phyloP scores from a whole-genome alignment of 371 early-diverging fungal genomes.

The Mortierella sp. region DNA sequence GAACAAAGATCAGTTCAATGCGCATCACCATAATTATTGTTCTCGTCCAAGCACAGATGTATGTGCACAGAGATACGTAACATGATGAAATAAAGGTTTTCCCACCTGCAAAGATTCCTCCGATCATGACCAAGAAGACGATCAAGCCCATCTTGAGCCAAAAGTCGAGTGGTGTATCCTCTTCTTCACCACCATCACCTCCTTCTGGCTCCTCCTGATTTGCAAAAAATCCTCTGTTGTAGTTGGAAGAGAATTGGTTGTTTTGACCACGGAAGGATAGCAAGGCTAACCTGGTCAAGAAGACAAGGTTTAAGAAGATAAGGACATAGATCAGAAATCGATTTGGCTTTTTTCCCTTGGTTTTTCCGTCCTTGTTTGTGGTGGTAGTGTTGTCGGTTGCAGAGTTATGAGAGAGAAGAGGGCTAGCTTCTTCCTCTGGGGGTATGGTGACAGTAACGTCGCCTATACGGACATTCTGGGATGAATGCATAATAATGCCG shows the following conservation, averaged over 20 bases:
- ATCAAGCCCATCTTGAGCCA: slow-evolving; percentile 60
- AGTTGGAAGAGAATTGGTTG: not conserved
- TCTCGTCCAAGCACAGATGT: not conserved
- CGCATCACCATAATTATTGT: too few relatives aligned
- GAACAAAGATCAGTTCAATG: not conserved
- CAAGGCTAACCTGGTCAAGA: slow-evolving; percentile 29
- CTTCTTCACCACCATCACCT: slow-evolving; percentile 16
- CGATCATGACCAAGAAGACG: slow-evolving; percentile 44
- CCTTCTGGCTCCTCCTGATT: not conserved
- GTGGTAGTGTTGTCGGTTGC: not conserved
- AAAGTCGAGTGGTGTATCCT: slow-evolving; percentile 44
- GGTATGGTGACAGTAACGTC: slow-evolving; percentile 5
- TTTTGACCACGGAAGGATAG: slow-evolving; percentile 10
- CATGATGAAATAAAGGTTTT: not conserved
- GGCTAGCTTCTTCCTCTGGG: slow-evolving; percentile 4
- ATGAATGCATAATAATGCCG: not conserved
- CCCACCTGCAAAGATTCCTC: slow-evolving; percentile 54
- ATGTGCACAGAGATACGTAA: too few relatives aligned
- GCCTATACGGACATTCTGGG: too few relatives aligned
- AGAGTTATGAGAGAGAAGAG: not conserved
- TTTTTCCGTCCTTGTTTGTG: slow-evolving; percentile 1
- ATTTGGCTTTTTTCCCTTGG: not conserved
- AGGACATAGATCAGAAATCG: slow-evolving; percentile 48
- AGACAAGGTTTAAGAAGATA: slow-evolving; percentile 39
- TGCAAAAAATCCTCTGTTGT: not conserved